Evolutionary conservation across 2,329 filamentous ascomycete species (phyloP), one percentile per base, ranked within the genome.

Genomic region (Neonectria magnoliae): DNA sequence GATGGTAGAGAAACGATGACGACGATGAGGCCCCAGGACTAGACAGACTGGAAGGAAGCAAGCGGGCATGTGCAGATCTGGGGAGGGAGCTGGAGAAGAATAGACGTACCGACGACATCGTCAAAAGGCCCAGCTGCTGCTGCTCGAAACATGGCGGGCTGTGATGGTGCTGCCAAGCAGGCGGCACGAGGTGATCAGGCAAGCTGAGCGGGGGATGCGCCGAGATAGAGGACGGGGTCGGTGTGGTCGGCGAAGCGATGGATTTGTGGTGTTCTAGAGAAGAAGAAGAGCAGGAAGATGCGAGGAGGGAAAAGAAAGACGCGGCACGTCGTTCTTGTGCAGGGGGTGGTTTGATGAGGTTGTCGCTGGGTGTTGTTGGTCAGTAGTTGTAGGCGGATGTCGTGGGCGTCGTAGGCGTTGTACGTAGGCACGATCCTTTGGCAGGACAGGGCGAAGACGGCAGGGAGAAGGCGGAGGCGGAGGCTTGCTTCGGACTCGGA

Each of bases 81-180:
- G 10, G 1, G 10, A 25, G 16, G 16, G 20, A 48, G 14, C 6
- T 11, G 20, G 25, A 20, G 38, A 31, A 22, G 5, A 18, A 27
- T 41, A 48, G 50, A 82, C 84, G 67, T 83, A 88, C 86, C 85
- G 80, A 89, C 82, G 74, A 80, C 83, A 76, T 88, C 86, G 77
- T 88, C 87, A 77, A 86, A 89, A 57, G 86, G 85, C 75, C 85
- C 84, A 66, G 80, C 79, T 72, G 85, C 84, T 76, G 85, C 85
- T 73, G 85, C 85, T 79, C 85, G 83, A 73, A 88, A 88, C 85
- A 89, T 88, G 79, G 77, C 81, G 77, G 68, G 68, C 71, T 70
- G 45, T 70, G 68, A 36, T 62, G 66, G 65, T 69, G 65, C 58
- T 69, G 67, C 67, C 63, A 29, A 54, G 36, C 31, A 61, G 58